These are phyloP conservation scores for Hsuehochloa calcarea DNA, from an alignment of 176 grass and related monocot genomes.

Conservation along the genomic window DNA sequence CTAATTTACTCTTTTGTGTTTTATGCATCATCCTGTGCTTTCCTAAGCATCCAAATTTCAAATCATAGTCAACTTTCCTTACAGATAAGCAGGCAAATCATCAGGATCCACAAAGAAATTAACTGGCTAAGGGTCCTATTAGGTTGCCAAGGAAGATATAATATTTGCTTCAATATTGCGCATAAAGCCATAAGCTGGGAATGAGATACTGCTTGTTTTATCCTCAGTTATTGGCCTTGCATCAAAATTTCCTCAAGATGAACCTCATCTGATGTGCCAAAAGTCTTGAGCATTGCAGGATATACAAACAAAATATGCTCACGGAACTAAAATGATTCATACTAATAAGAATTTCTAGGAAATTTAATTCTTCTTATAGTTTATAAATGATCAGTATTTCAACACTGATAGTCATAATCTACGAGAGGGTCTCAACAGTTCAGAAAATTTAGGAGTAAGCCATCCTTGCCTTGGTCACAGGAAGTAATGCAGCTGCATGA, in stretches of 20 bases:
- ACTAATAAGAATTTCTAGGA: conserved; percentile 1
- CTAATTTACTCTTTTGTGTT: not conserved
- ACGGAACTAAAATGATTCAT: not conserved
- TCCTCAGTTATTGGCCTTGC: not conserved
- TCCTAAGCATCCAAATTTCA: conserved; percentile 6
- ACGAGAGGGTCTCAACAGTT: not conserved
- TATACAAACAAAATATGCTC: conserved; percentile 23
- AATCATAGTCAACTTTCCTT: conserved; percentile 3
- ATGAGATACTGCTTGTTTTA: not conserved
- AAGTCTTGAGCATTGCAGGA: conserved; percentile 2
- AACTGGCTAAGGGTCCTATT: not conserved
- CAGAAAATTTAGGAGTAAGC: conserved; percentile 24
- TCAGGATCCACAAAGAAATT: conserved; percentile 15
- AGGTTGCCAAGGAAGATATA: not conserved
- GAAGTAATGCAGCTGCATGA: conserved; percentile 92
- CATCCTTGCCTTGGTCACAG: conserved; percentile 79
- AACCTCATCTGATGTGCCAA: not conserved
- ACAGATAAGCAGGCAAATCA: not conserved
- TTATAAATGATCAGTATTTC: conserved; percentile 1
- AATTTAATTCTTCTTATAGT: not conserved
- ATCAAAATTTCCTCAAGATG: not conserved
- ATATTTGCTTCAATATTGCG: not conserved
- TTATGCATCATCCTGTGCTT: not conserved
- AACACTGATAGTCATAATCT: not conserved
- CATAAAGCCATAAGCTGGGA: not conserved